Base-by-base conservation (phyloP, 2,329 filamentous ascomycete genomes). In the Dactylellina cionopaga region DNA sequence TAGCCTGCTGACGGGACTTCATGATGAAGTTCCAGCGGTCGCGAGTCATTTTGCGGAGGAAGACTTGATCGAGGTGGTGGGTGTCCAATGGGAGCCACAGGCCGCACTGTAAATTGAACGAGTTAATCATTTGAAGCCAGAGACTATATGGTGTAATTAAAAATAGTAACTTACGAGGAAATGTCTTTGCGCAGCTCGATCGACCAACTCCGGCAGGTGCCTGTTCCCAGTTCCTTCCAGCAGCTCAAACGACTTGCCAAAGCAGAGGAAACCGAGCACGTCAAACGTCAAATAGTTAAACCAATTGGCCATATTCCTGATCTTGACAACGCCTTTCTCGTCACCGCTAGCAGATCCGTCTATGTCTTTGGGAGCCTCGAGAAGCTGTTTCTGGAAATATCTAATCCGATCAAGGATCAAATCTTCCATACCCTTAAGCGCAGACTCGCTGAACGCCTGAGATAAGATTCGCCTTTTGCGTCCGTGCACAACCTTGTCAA, bases 401-500 rank as follows among this genome's bases (percentile, higher is more conserved):
- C 88, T 83, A 51, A 90, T 83, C 77, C 90, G 89, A 74, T 83
- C 81, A 11, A 90, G 80, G 74, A 91, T 87, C 75, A 89, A 87
- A 72, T 85, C 83, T 80, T 91, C 88, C 84, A 90, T 89, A 76
- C 87, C 85, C 81, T 87, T 88, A 77, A 90, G 83, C 58, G 88
- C 88, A 41, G 83, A 81, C 69, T 90, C 88, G 0, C 87, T 87
- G 79, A 92, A 92, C 27, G 88, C 89, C 76, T 90, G 88, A 11
- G 87, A 88, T 33, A 92, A 82, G 29, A 91, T 88, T 19, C 89
- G 84, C 35, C 90, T 83, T 83, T 92, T 92, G 55, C 89, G 86
- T 29, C 88, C 88, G 79, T 92, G 90, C 37, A 87, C 81, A 0
- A 84, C 81, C 81, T 89, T 90, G 78, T 91, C 87, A 55, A 90